Base-by-base conservation (phyloP, 2,329 filamentous ascomycete genomes). In the Penicillium sp. region DNA sequence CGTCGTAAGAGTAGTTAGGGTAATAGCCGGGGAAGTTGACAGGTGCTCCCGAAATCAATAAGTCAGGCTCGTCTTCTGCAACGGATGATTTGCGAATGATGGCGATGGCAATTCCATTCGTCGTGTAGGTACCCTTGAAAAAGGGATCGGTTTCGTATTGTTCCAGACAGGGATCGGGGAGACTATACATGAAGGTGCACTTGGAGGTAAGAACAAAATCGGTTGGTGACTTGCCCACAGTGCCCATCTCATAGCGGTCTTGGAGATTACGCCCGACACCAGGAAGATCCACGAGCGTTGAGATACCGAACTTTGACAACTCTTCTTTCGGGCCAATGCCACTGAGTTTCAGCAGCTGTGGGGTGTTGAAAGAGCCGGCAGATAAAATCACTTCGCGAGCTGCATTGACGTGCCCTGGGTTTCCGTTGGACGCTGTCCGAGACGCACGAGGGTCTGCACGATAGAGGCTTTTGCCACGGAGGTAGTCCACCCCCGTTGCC, bases 231-330 rank as follows among this genome's bases (percentile, higher is more conserved):
- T 77, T 72, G 42, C 79, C 79, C 13, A 81, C 74, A 47, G 80
- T 74, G 1, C 77, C 75, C 29, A 84, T 76, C 56, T 83, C 82
- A 23, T 84, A 84, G 42, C 83, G 82, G 63, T 88, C 84, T 53
- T 84, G 75, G 14, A 88, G 76, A 68, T 87, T 84, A 55, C 79
- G 78, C 7, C 84, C 84, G 3, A 88, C 84, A 36, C 85, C 81
- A 1, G 81, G 79, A 0, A 82, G 80, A 52, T 85, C 75, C 3
- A 81, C 75, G 9, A 84, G 59, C 0, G 80, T 70, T 1, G 74
- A 58, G 55, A 87, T 85, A 14, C 74, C 71, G 61, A 80, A 77
- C 46, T 74, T 73, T 16, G 75, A 59, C 8, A 88, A 75, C 57
- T 84, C 79, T 0, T 71, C 67, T 23, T 70, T 64, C 0, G 83